Evolutionary conservation across 495 filamentous ascomycete species (phyloP).

Genomic region (Penicillium atrosanguineum): DNA sequence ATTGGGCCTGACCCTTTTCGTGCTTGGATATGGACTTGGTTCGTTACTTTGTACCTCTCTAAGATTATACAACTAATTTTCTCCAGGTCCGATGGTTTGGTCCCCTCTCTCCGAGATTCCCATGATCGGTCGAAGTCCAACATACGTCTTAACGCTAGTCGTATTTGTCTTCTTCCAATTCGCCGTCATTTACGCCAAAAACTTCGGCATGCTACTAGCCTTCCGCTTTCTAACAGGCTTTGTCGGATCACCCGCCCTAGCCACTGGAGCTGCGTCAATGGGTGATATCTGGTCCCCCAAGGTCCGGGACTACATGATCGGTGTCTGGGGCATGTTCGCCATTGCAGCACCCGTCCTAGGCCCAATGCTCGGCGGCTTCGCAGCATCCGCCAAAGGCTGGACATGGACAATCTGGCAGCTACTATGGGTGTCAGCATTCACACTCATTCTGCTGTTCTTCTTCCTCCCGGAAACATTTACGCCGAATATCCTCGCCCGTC

Average conservation of each 20-base stretch:
- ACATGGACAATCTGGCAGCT: conserved; percentile 50
- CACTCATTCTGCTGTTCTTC: conserved; percentile 50
- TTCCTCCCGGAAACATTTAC: conserved; percentile 57
- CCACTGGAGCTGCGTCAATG: conserved; percentile 35
- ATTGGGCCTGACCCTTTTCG: conserved; percentile 51
- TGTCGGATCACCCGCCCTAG: conserved; percentile 50
- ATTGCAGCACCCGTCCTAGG: conserved; percentile 43
- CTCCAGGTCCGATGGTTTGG: conserved; percentile 41
- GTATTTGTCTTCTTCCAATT: conserved; percentile 54
- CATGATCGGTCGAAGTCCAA: conserved; percentile 45
- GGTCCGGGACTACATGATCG: conserved; percentile 32
- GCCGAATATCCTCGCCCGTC: conserved; percentile 53
- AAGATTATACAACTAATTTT: background rate
- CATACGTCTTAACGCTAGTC: conserved; percentile 45
- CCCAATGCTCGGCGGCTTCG: conserved; percentile 43
- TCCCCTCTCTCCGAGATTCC: conserved; percentile 52
- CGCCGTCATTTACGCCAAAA: conserved; percentile 42
- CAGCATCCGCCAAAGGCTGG: conserved; percentile 39
- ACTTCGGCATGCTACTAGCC: conserved; percentile 52
- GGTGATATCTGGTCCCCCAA: conserved; percentile 33
- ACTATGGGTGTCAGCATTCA: conserved; percentile 43
- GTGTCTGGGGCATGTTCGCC: conserved; percentile 33
- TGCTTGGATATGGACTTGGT: conserved; percentile 42
- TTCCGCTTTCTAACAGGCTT: conserved; percentile 56
- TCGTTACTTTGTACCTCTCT: background rate